Evolutionary conservation across 208 protist genomes (phyloP).

Genomic region (Strigomonas galati): DNA sequence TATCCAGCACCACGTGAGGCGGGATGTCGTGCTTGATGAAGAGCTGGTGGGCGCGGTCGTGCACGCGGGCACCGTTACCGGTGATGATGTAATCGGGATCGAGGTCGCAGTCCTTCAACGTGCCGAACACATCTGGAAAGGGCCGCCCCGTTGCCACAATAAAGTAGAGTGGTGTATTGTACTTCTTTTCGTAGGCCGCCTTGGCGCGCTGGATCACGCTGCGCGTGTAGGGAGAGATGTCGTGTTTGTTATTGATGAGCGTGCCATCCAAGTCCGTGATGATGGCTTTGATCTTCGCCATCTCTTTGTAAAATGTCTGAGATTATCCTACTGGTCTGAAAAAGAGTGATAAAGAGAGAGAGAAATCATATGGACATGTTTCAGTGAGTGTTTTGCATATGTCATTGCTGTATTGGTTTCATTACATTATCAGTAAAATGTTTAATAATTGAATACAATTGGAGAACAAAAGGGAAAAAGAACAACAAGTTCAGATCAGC

Average conservation of each 20-base stretch:
- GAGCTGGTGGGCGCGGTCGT: constrained; percentile 29
- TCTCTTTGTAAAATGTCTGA: neutral
- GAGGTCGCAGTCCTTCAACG: constrained; percentile 33
- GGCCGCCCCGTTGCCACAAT: constrained; percentile 68
- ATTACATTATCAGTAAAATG: constrained; percentile 1
- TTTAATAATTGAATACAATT: no score
- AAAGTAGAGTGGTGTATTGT: constrained; percentile 17
- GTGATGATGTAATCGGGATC: constrained; percentile 64
- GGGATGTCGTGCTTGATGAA: constrained; percentile 41
- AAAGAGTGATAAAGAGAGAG: no score
- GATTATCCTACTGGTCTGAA: no score
- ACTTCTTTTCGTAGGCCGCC: constrained; percentile 13
- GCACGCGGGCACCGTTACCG: constrained; percentile 67
- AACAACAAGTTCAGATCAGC: no score
- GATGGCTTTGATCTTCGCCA: constrained; percentile 27
- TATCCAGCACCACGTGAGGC: constrained; percentile 28
- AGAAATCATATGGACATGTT: no score
- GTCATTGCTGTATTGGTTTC: no score
- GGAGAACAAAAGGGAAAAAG: no score
- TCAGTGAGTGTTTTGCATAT: no score
- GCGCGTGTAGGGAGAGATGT: constrained; percentile 27
- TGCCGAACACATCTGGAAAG: constrained; percentile 58
- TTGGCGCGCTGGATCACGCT: constrained; percentile 29
- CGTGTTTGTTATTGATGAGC: constrained; percentile 36
- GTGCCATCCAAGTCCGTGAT: constrained; percentile 72